Base-by-base conservation (phyloP, 495 filamentous ascomycete species). In the Penicillium malachiteum region DNA sequence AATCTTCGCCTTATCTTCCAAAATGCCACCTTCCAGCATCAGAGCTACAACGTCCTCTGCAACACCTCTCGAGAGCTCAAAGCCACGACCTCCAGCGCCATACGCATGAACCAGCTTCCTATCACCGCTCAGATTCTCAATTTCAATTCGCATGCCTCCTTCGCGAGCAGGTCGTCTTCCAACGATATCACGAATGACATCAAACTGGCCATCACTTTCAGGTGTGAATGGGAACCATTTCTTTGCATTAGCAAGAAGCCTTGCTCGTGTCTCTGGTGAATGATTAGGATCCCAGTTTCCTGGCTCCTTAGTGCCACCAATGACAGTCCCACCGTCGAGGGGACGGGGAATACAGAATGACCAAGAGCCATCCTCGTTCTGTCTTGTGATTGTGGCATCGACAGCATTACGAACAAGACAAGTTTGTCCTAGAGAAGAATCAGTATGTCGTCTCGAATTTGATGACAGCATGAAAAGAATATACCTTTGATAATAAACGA, bases 281-380 rank as follows among this genome's bases (percentile, higher is more conserved):
- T 82, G 78, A 41, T 74, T 69, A 1, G 73, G 70, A 53, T 79
- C 73, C 80, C 81, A 86, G 54, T 84, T 70, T 46, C 79, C 67
- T 1, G 78, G 75, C 57, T 86, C 78, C 56, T 85, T 86, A 6
- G 84, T 87, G 0, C 84, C 84, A 12, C 84, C 84, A 43, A 87
- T 81, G 21, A 87, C 71, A 0, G 83, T 87, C 0, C 83, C 84
- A 1, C 83, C 83, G 5, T 78, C 73, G 17, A 83, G 78, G 2
- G 78, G 78, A 1, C 84, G 78, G 3, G 84, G 82, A 3, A 87
- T 79, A 48, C 71, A 81, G 63, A 86, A 86, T 14, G 78, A 80
- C 82, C 82, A 87, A 31, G 68, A 73, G 0, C 83, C 83, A 59
- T 85, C 80, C 0, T 72, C 67, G 51, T 84, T 81, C 56, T 87